A percentile compares a stretch with the other conserved stretches of the same genome.
These are phyloP conservation scores for Naganishia kalamii DNA, from an alignment of 768 basidiomycete genomes.

Conservation along the genomic window DNA sequence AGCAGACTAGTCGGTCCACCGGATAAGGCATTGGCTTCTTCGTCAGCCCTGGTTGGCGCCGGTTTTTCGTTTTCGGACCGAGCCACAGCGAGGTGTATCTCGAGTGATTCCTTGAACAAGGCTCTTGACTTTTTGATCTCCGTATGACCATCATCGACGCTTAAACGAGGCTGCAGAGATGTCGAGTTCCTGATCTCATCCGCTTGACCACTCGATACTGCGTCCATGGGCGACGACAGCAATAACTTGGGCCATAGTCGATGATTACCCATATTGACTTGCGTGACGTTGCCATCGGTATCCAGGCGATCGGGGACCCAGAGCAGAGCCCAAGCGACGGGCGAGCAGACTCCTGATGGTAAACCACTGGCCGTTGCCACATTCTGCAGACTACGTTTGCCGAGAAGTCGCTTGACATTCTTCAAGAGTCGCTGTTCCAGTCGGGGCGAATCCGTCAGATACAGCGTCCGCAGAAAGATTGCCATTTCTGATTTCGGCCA, in stretches of 20 bases:
- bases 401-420: background rate
- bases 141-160: background rate
- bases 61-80: background rate
- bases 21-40: background rate
- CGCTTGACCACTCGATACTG: background rate
- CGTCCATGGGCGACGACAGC: background rate
- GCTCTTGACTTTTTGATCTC: background rate
- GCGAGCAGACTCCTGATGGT: background rate
- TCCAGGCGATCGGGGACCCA: background rate
- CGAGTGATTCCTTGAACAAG: background rate
- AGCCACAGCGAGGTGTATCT: background rate
- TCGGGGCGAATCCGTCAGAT: background rate
- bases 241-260: conserved; percentile 7
- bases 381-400: background rate
- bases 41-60: background rate
- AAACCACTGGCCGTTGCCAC: background rate
- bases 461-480: background rate
- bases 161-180: background rate
- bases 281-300: background rate
- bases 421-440: background rate
- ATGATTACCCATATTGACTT: background rate
- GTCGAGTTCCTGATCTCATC: background rate
- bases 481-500: background rate
- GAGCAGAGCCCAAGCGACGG: background rate
- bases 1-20: too few relatives aligned